Percentiles rank a stretch among this genome's conserved stretches.
Conservation (phyloP, 1,284 basidiomycete genomes). For the Trichosporon sp. region DNA sequence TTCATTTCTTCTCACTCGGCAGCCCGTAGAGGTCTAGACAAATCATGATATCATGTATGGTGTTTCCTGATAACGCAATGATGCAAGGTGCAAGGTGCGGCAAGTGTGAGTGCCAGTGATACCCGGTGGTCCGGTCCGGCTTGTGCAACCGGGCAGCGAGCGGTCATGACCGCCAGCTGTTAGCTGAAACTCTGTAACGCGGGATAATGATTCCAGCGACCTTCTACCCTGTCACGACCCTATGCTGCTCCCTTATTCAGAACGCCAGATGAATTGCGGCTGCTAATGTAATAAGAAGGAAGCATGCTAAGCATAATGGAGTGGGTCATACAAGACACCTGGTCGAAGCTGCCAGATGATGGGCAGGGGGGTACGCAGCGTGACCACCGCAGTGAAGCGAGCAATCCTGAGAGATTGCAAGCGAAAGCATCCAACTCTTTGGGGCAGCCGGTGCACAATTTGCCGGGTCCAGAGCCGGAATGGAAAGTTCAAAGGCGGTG, state of each 20-base stretch:
- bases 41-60: background rate
- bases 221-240: background rate
- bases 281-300: background rate
- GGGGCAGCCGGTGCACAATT: too few relatives aligned
- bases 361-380: background rate
- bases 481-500: too few relatives aligned
- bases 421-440: too few relatives aligned
- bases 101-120: too few relatives aligned
- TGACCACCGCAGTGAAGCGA: background rate
- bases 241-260: background rate
- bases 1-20: background rate
- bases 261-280: background rate
- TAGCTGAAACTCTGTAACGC: too few relatives aligned
- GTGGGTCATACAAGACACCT: background rate
- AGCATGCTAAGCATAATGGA: background rate
- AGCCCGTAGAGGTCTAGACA: conserved; percentile 1
- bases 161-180: too few relatives aligned
- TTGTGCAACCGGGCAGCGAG: too few relatives aligned
- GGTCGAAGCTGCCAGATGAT: background rate
- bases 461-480: too few relatives aligned
- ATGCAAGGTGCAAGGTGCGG: background rate
- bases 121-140: too few relatives aligned
- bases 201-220: background rate
- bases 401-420: too few relatives aligned
- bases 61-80: background rate